Conservation (phyloP, 1,284 basidiomycete species). For the Singerocomus rubriflavus region DNA sequence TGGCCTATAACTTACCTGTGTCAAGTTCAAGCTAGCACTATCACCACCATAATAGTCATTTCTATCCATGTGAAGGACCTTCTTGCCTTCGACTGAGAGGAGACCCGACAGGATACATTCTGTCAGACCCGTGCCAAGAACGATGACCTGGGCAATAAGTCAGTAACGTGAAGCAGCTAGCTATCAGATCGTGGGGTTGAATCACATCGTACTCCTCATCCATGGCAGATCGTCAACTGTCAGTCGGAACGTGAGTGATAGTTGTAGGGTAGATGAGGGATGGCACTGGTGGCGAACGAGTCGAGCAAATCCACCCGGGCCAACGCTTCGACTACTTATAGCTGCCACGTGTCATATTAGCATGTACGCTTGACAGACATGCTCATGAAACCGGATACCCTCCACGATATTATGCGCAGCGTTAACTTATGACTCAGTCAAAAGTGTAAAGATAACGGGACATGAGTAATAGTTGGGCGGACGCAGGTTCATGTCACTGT, state of each 20-base stretch:
- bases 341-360: constrained; percentile 21
- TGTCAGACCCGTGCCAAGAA: constrained; percentile 94
- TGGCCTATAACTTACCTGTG: constrained; percentile 64
- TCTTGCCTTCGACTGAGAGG: constrained; percentile 98
- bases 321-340: constrained; percentile 25
- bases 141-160: constrained; percentile 67
- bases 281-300: constrained; percentile 19
- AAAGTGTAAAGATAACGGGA: constrained; percentile 7
- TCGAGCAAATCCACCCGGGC: not conserved
- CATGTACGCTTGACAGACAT: constrained; percentile 11
- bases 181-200: constrained; percentile 21
- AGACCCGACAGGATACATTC: constrained; percentile 98
- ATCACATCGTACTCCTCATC: constrained; percentile 88
- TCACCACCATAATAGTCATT: constrained; percentile 99
- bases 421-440: constrained; percentile 2
- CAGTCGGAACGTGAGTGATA: constrained; percentile 7
- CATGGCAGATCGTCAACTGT: constrained; percentile 46
- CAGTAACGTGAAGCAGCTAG: constrained; percentile 9
- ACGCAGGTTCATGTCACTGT: not conserved
- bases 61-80: constrained; percentile 99
- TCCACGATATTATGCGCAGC: constrained; percentile 9
- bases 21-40: constrained; percentile 95
- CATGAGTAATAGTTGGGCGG: not conserved
- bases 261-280: constrained; percentile 14
- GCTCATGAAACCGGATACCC: not conserved